A percentile compares a stretch with the other conserved stretches of the same genome.
Conservation (phyloP, 2,329 filamentous ascomycete genomes). For the Fusarium lyarnte region DNA sequence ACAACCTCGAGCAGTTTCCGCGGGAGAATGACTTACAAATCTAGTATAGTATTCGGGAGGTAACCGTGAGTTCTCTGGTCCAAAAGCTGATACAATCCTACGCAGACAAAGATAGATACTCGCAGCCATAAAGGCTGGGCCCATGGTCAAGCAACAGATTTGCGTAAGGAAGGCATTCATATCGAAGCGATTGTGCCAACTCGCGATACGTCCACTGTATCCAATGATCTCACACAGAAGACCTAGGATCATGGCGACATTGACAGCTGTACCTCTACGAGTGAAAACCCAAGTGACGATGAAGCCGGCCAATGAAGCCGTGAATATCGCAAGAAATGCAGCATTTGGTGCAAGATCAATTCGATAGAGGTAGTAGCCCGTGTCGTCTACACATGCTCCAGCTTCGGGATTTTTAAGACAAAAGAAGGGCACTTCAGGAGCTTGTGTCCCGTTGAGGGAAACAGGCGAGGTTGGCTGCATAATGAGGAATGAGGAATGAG, state of each 20-base stretch:
- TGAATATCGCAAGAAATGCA: conserved; percentile 61
- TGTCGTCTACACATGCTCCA: conserved; percentile 46
- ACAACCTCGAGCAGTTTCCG: too few species aligned
- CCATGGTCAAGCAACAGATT: conserved; percentile 70
- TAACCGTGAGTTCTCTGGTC: conserved; percentile 59
- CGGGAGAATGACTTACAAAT: conserved; percentile 50
- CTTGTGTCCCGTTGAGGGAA: conserved; percentile 36
- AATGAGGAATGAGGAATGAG: background rate
- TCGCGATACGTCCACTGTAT: conserved; percentile 66
- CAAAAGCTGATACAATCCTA: conserved; percentile 59
- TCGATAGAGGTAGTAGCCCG: conserved; percentile 60
- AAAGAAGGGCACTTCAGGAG: conserved; percentile 26
- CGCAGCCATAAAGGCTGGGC: conserved; percentile 71
- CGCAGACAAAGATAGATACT: conserved; percentile 71
- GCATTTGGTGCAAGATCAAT: conserved; percentile 62
- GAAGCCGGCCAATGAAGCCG: conserved; percentile 53
- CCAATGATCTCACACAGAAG: conserved; percentile 66
- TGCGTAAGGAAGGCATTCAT: conserved; percentile 63
- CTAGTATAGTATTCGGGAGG: conserved; percentile 58
- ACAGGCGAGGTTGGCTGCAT: conserved; percentile 24
- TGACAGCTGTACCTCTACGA: conserved; percentile 61
- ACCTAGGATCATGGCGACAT: conserved; percentile 63
- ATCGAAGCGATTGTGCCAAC: conserved; percentile 63
- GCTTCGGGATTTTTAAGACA: conserved; percentile 45
- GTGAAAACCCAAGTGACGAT: conserved; percentile 54